phyloP scores from a whole-genome alignment of 805 yeast genomes.

The Hanseniaspora guilliermondii region DNA sequence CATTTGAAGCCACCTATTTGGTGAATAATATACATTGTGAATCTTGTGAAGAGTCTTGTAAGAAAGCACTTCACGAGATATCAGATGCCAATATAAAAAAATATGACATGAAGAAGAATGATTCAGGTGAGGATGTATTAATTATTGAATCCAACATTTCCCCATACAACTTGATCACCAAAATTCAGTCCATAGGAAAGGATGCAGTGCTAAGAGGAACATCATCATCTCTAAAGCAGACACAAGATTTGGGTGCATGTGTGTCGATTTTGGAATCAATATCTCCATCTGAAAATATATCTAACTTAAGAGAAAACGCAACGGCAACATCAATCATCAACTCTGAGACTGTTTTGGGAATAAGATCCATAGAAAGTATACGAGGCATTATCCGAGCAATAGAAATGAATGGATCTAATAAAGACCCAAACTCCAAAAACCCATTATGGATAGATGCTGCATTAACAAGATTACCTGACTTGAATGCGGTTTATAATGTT shows the following conservation, averaged over 20 bases:
- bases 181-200: conserved; percentile 55
- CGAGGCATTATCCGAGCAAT: conserved; percentile 11
- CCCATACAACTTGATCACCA: conserved; percentile 35
- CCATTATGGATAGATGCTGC: conserved; percentile 23
- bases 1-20: conserved; percentile 49
- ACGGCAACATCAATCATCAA: neutral
- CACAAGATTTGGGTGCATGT: conserved; percentile 28
- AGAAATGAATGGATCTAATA: conserved; percentile 39
- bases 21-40: conserved; percentile 79
- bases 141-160: conserved; percentile 10
- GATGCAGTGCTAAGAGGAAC: conserved; percentile 91
- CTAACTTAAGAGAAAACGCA: conserved; percentile 14
- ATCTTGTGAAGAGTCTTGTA: conserved; percentile 52
- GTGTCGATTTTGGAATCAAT: conserved; percentile 7
- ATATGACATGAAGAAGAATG: conserved; percentile 30
- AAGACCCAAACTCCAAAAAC: conserved; percentile 40
- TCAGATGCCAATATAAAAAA: conserved; percentile 35
- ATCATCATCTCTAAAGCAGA: conserved; percentile 24
- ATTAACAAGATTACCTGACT: conserved; percentile 18
- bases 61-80: conserved; percentile 34
- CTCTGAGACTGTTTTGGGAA: conserved; percentile 4
- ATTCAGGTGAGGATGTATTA: conserved; percentile 42
- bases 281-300: conserved; percentile 5
- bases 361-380: conserved; percentile 3
- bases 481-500: conserved; percentile 14